These are phyloP conservation scores for Gillenia trifoliata DNA, from an alignment of 306 rosid genomes.

Conservation along the genomic window DNA sequence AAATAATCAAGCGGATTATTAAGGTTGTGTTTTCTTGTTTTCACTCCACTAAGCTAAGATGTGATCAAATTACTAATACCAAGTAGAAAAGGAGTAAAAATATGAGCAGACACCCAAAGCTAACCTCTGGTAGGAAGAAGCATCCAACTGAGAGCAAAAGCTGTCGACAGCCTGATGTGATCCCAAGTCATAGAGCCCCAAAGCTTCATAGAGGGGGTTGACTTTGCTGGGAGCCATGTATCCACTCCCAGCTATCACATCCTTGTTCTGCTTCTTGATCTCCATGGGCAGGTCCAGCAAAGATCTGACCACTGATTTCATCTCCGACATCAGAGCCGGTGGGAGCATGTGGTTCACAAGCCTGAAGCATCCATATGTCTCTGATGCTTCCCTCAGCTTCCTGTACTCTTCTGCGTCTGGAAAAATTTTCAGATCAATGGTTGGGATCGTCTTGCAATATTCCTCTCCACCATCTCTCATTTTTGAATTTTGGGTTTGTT, in stretches of 20 bases:
- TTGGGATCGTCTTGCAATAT: constrained; percentile 20
- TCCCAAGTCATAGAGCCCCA: constrained; percentile 44
- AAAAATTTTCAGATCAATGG: constrained; percentile 36
- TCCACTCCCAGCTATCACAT: constrained; percentile 41
- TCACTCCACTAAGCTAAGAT: neutral
- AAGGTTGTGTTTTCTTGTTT: no score
- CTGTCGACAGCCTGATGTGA: constrained; percentile 30
- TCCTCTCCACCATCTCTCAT: neutral
- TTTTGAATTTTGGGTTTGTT: neutral
- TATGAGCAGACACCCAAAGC: neutral
- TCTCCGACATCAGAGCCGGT: constrained; percentile 37
- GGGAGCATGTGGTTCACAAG: constrained; percentile 47
- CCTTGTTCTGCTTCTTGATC: constrained; percentile 44
- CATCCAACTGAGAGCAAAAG: constrained; percentile 47
- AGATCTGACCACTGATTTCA: constrained; percentile 35
- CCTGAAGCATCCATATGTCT: constrained; percentile 59
- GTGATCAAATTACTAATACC: neutral
- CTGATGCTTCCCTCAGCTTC: constrained; percentile 55
- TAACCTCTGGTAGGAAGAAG: constrained; percentile 38
- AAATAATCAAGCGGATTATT: no score
- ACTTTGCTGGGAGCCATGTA: constrained; percentile 32
- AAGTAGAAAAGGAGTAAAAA: neutral
- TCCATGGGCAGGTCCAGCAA: constrained; percentile 53
- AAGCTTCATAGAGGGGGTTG: constrained; percentile 49
- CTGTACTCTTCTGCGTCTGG: constrained; percentile 16